Percentiles rank a stretch among this genome's conserved stretches.
phyloP scores from a whole-genome alignment of 2,329 filamentous ascomycete genomes.

The Aspergillus fumigatiaffinis region DNA sequence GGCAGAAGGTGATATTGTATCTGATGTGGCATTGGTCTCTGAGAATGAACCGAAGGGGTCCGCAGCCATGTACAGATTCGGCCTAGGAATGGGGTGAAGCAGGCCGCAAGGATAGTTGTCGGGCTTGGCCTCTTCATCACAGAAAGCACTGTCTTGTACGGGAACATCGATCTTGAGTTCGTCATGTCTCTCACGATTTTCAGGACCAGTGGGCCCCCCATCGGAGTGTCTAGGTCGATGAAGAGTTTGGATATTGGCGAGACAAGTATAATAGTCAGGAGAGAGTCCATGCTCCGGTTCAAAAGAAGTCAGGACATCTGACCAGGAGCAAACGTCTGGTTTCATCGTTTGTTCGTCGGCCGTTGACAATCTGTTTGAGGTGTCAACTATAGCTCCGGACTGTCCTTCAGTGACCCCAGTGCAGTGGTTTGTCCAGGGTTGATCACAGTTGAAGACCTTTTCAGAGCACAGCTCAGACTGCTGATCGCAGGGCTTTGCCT shows the following conservation, averaged over 20 bases:
- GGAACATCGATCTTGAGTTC: neutral
- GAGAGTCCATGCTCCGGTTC: neutral
- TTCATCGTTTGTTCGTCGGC: neutral
- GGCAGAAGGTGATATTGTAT: slow-evolving; percentile 3
- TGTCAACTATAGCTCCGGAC: neutral
- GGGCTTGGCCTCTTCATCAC: neutral
- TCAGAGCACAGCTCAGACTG: neutral
- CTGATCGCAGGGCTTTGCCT: slow-evolving; percentile 1
- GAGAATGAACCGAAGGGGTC: slow-evolving; percentile 10
- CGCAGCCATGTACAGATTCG: slow-evolving; percentile 1
- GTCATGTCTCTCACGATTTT: neutral
- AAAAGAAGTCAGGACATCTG: slow-evolving; percentile 2
- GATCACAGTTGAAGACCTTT: neutral
- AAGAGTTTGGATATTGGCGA: neutral
- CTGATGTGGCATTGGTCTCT: slow-evolving; percentile 6
- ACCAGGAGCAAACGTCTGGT: slow-evolving; percentile 6
- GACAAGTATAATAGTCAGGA: neutral
- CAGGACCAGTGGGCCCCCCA: neutral
- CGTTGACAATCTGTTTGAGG: slow-evolving; percentile 5
- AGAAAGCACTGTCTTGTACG: neutral
- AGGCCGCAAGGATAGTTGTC: slow-evolving; percentile 1
- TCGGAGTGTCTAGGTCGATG: neutral
- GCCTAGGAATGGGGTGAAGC: slow-evolving; percentile 11
- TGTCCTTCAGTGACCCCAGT: neutral
- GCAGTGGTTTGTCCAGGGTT: slow-evolving; percentile 4